Evolutionary conservation across 768 basidiomycete species (phyloP).

Genomic region (Auricularia sp.): DNA sequence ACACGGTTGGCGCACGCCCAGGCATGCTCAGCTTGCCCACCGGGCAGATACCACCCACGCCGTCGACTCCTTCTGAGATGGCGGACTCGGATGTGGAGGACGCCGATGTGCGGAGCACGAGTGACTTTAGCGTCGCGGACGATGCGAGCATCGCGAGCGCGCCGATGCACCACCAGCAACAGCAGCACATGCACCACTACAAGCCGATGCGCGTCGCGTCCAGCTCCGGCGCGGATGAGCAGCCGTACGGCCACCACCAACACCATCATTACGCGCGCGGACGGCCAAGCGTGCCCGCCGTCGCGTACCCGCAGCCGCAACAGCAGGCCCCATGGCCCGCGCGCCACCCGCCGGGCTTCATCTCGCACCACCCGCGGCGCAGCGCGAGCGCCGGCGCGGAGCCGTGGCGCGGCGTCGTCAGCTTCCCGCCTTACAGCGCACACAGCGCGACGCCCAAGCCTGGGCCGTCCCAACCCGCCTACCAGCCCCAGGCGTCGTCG

Average conservation of each 20-base stretch:
- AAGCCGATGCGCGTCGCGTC: not conserved
- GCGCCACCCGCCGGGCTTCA: not conserved
- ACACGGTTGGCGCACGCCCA: not conserved
- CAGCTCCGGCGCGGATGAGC: not conserved
- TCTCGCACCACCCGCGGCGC: not conserved
- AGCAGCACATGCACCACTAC: not conserved
- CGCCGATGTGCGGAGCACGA: not conserved
- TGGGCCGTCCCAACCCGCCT: not conserved
- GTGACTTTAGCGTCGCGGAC: not conserved
- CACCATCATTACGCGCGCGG: not conserved
- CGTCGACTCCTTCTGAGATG: not conserved
- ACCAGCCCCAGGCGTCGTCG: not conserved
- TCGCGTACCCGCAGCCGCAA: not conserved
- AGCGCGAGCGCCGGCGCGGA: conserved; percentile 1
- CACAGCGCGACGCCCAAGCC: not conserved
- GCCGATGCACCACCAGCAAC: not conserved
- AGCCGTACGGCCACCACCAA: not conserved
- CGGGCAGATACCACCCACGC: not conserved
- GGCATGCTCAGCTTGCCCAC: not conserved
- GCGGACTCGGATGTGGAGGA: not conserved
- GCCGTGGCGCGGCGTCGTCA: not conserved
- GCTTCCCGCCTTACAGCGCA: not conserved
- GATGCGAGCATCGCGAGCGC: not conserved
- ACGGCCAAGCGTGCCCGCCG: not conserved
- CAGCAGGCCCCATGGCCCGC: not conserved